Base-by-base conservation (phyloP, 768 basidiomycete genomes). In the Solioccasus polychromus region DNA sequence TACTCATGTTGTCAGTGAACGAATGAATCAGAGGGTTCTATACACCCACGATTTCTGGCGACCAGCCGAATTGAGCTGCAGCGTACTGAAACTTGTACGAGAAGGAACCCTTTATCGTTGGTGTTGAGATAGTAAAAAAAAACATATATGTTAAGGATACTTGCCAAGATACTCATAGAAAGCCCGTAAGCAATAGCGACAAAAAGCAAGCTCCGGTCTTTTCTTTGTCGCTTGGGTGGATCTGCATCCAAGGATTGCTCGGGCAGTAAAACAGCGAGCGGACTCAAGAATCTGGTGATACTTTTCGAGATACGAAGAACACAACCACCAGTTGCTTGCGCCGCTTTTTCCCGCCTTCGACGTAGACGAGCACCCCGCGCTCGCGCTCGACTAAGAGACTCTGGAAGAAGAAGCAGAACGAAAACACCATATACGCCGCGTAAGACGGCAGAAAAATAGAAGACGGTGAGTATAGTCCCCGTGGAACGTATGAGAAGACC, bases 131-230 rank as follows among this genome's bases (percentile, higher is more conserved):
- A 36, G 28, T 15, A 8, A 37, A 35, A 14, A 42, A 7, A 37
- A 49, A 30, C 14, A 36, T 2, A 18, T 17, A 25, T 15, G 15
- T 6, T 30, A 22, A 42, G 22, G 29, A 19, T 18, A 58, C 80
- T 72, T 59, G 81, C 76, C 19, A 82, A 46, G 6, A 75, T 57
- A 12, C 77, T 66, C 10, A 70, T 46, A 2, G 52, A 66, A 34
- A 76, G 68, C 0, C 74, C 81, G 58, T 77, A 82, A 5, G 71
- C 75, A 30, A 76, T 43, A 1, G 75, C 82, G 31, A 88, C 30
- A 5, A 82, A 62, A 5, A 74, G 70, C 53, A 92, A 56, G 53
- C 74, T 85, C 84, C 85, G 90, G 51, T 90, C 83, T 45, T 71
- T 72, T 47, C 57, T 66, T 24, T 48, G 58, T 42, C 44, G 55